A percentile compares a stretch with the other conserved stretches of the same genome.
phyloP scores from a whole-genome alignment of 805 yeast species.

The Cyberlindnera saturnus region DNA sequence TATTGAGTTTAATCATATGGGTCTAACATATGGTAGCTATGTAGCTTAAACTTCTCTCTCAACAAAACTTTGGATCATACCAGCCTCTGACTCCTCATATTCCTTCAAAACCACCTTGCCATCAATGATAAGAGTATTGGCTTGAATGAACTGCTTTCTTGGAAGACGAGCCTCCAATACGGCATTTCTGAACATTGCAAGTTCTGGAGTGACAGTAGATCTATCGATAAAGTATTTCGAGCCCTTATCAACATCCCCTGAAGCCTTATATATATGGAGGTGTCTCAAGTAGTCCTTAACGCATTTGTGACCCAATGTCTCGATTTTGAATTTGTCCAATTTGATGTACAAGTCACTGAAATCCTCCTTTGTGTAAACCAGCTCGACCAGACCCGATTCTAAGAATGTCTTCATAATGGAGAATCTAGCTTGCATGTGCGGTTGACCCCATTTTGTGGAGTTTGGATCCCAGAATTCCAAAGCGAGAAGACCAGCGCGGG shows the following conservation, averaged over 20 bases:
- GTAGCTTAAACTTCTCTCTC: constrained; percentile 41
- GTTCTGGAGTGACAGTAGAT: constrained; percentile 60
- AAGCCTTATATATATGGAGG: constrained; percentile 73
- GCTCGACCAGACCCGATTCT: constrained; percentile 53
- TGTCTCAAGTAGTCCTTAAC: constrained; percentile 65
- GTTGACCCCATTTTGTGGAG: constrained; percentile 84
- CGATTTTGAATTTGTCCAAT: constrained; percentile 58
- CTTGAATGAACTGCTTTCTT: constrained; percentile 79
- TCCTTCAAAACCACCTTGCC: constrained; percentile 52
- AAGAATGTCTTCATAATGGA: constrained; percentile 74
- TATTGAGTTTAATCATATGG: no score
- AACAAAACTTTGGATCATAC: constrained; percentile 72
- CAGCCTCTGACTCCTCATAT: constrained; percentile 66
- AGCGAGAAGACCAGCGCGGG: constrained; percentile 79
- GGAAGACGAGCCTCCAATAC: constrained; percentile 73
- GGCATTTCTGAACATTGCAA: constrained; percentile 58
- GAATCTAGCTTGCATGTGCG: constrained; percentile 91
- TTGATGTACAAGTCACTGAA: constrained; percentile 55
- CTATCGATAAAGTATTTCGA: constrained; percentile 55
- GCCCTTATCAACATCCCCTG: constrained; percentile 68
- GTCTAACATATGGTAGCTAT: no score
- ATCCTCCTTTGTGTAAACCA: constrained; percentile 38
- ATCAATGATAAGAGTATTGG: constrained; percentile 51
- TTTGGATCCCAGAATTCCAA: constrained; percentile 85
- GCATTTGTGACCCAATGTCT: constrained; percentile 64